Percentiles rank a stretch among this genome's conserved stretches.
phyloP scores from a whole-genome alignment of 495 filamentous ascomycete species.

The Halenospora varia region DNA sequence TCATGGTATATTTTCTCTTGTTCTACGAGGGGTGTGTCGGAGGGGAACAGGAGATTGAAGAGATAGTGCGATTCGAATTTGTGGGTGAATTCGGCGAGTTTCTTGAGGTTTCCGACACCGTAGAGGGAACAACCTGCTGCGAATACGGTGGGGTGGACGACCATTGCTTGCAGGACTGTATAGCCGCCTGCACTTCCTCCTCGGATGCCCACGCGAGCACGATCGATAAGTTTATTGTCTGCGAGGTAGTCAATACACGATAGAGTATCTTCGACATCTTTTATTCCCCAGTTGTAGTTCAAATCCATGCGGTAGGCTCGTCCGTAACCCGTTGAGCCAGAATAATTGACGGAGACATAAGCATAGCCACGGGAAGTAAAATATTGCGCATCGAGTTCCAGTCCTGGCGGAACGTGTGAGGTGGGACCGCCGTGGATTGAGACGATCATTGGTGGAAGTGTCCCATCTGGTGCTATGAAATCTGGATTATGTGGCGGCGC shows the following conservation, averaged over 20 bases:
- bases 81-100: slow-evolving; percentile 39
- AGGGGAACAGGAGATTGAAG: slow-evolving; percentile 32
- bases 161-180: slow-evolving; percentile 38
- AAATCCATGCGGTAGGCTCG: slow-evolving; percentile 41
- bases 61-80: slow-evolving; percentile 50
- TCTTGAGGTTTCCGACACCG: slow-evolving; percentile 41
- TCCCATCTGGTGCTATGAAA: slow-evolving; percentile 26
- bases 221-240: slow-evolving; percentile 30
- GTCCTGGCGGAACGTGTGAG: slow-evolving; percentile 27
- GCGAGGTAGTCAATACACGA: slow-evolving; percentile 39
- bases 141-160: slow-evolving; percentile 26
- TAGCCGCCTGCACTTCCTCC: slow-evolving; percentile 48
- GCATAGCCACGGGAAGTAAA: slow-evolving; percentile 49
- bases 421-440: slow-evolving; percentile 48
- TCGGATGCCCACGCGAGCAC: slow-evolving; percentile 37
- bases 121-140: slow-evolving; percentile 40
- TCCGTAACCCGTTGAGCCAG: slow-evolving; percentile 44
- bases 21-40: slow-evolving; percentile 28
- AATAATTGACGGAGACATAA: slow-evolving; percentile 43
- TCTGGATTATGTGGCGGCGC: slow-evolving; percentile 41
- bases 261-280: slow-evolving; percentile 41
- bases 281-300: slow-evolving; percentile 38
- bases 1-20: slow-evolving; percentile 33
- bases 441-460: slow-evolving; percentile 40
- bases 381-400: slow-evolving; percentile 39